A percentile compares a stretch with the other conserved stretches of the same genome.
These are phyloP conservation scores for Ophiostoma quercus DNA, from an alignment of 2,329 filamentous ascomycete species.

Conservation along the genomic window DNA sequence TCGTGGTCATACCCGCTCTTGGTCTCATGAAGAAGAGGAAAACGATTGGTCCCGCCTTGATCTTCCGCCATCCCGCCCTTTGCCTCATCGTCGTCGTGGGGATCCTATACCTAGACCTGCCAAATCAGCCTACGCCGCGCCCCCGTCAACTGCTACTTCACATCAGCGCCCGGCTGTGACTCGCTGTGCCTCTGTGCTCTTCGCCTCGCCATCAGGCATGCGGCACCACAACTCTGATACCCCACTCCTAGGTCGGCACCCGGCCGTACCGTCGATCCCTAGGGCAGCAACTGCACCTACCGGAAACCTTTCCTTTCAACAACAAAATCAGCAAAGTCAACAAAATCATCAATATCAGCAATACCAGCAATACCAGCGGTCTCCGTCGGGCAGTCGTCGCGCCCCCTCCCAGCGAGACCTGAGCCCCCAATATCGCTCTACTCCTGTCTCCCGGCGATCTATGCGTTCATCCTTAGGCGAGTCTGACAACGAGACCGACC, in stretches of 20 bases:
- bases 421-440: slow-evolving; percentile 38
- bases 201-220: slow-evolving; percentile 30
- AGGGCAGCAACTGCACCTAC: slow-evolving; percentile 25
- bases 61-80: slow-evolving; percentile 29
- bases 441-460: slow-evolving; percentile 36
- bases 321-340: slow-evolving; percentile 5
- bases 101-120: slow-evolving; percentile 30
- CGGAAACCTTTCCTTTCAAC: slow-evolving; percentile 19
- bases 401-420: slow-evolving; percentile 31
- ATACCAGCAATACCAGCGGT: slow-evolving; percentile 25
- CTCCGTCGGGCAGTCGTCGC: slow-evolving; percentile 32
- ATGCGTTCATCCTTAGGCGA: slow-evolving; percentile 37
- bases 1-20: slow-evolving; percentile 27
- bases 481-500: slow-evolving; percentile 39
- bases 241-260: slow-evolving; percentile 30
- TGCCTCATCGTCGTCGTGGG: slow-evolving; percentile 33
- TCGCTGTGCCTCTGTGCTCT: slow-evolving; percentile 26
- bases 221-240: slow-evolving; percentile 33
- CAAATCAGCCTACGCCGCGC: slow-evolving; percentile 27
- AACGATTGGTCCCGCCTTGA: slow-evolving; percentile 33
- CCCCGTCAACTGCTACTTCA: slow-evolving; percentile 21
- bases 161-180: slow-evolving; percentile 25
- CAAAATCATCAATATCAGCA: slow-evolving; percentile 8
- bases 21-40: slow-evolving; percentile 25
- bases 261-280: slow-evolving; percentile 24